A percentile compares a stretch with the other conserved stretches of the same genome.
Conservation (phyloP, 306 rosid genomes). For the Pyrus pyrifolia region DNA sequence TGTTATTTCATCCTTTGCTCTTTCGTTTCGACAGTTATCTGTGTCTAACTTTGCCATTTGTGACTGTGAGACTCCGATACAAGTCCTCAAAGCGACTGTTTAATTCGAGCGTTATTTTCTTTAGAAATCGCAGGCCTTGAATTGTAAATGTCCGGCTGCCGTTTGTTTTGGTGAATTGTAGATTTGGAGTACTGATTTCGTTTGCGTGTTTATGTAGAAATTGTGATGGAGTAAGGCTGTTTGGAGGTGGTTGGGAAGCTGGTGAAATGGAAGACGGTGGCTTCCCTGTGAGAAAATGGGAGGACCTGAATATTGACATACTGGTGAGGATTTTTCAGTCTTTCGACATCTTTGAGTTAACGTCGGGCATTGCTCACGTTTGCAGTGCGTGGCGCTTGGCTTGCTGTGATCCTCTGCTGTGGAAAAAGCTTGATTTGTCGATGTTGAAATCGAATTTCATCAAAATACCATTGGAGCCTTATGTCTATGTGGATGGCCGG, state of each 20-base stretch:
- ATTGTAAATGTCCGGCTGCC: background rate
- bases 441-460: constrained; percentile 61
- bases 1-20: no score
- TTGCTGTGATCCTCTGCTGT: constrained; percentile 61
- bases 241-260: constrained; percentile 24
- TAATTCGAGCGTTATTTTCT: background rate
- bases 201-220: constrained; percentile 19
- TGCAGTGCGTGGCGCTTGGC: constrained; percentile 71
- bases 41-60: background rate
- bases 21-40: background rate
- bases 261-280: constrained; percentile 45
- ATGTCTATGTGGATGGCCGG: constrained; percentile 56
- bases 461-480: constrained; percentile 70
- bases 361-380: constrained; percentile 60
- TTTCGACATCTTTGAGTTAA: constrained; percentile 52
- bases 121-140: background rate
- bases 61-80: background rate
- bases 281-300: constrained; percentile 45
- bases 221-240: constrained; percentile 12
- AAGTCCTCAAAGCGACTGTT: background rate
- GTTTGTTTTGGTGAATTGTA: background rate
- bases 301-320: constrained; percentile 60
- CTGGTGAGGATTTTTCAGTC: constrained; percentile 65
- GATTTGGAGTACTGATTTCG: constrained; percentile 1
- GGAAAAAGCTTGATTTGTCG: constrained; percentile 74